Evolutionary conservation across 1,139 yeast species (phyloP), one percentile per base, ranked within the genome.

Genomic region (Candida labiduridarum): DNA sequence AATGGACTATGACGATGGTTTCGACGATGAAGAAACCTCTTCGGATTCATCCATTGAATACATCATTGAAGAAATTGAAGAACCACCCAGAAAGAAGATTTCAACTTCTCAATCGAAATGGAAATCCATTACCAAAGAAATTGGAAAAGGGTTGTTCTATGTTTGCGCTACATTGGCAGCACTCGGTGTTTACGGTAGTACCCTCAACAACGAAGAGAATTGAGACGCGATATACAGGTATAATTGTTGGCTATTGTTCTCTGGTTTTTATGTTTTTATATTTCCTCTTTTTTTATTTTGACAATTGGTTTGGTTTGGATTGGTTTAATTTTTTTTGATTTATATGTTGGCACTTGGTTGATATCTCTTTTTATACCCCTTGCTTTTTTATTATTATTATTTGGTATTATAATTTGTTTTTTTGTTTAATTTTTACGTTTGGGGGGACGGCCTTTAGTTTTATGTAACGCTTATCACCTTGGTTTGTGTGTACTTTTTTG

Each of bases 181-280:
- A 1, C 66, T 76, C 52, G 79, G 76, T 7, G 56, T 66, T 12
- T 76, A 74, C 57, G 79, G 79, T 5, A 54, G 60, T 35, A 52
- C 57, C n/a, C 45, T 60, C 31, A 50, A 50, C 11, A 31, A 41
- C 22, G 48, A 36, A 8, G 49, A 50, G 34, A 44, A 44, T 16
- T 48, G 33, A 33, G 16, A 15, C 4, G 25, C 9, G 41, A 36
- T 18, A 12, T 5, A 8, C 14, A 14, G 41, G 41, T 19, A n/a
- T 33, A 33, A 8, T 33, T 4, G 16, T 36, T 31, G 25, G 25
- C 25, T 22, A 22, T 25, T 15, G 3, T 36, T 36, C 7, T 14
- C 22, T 16, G 15, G 6, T 12, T 14, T 44, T 43, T 2, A 12
- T 10, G 16, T 29, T 30, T 18, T 41, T 14, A 16, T 16, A 25